phyloP scores from a whole-genome alignment of 2,329 filamentous ascomycete species.

The Laburnicola sp. region DNA sequence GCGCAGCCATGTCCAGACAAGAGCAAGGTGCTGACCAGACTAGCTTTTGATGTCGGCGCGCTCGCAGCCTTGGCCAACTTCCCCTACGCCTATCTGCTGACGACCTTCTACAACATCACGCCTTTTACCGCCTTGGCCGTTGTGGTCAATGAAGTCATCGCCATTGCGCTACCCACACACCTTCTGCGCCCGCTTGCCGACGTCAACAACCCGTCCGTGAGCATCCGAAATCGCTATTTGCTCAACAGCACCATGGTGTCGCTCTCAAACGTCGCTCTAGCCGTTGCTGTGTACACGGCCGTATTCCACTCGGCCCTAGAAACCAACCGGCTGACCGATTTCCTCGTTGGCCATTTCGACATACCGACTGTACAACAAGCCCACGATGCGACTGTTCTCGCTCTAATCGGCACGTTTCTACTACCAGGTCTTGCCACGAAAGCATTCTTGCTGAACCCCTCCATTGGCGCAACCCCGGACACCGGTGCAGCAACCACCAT shows the following conservation, averaged over 20 bases:
- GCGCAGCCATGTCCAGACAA: background rate
- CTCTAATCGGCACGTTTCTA: conserved; percentile 59
- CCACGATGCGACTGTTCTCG: conserved; percentile 61
- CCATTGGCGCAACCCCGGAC: conserved; percentile 59
- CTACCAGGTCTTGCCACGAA: conserved; percentile 72
- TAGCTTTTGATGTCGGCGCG: conserved; percentile 48
- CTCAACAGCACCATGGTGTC: conserved; percentile 42
- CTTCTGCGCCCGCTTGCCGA: conserved; percentile 70
- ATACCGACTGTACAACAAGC: conserved; percentile 70
- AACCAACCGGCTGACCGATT: conserved; percentile 66
- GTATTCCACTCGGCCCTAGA: conserved; percentile 69
- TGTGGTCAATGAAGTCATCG: conserved; percentile 68
- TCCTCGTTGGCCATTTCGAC: conserved; percentile 74
- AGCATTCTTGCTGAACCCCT: conserved; percentile 76
- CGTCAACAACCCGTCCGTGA: conserved; percentile 61
- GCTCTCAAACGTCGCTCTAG: conserved; percentile 67
- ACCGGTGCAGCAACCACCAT: conserved; percentile 52
- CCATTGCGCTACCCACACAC: conserved; percentile 72
- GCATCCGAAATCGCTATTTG: conserved; percentile 48
- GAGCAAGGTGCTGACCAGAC: conserved; percentile 3
- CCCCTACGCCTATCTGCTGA: conserved; percentile 74
- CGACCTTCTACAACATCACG: conserved; percentile 74
- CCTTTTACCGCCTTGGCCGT: conserved; percentile 63
- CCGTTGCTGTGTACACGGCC: conserved; percentile 74
- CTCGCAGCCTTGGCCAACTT: conserved; percentile 68